Base-by-base conservation (phyloP, 768 basidiomycete species). In the Boletellus sp. region DNA sequence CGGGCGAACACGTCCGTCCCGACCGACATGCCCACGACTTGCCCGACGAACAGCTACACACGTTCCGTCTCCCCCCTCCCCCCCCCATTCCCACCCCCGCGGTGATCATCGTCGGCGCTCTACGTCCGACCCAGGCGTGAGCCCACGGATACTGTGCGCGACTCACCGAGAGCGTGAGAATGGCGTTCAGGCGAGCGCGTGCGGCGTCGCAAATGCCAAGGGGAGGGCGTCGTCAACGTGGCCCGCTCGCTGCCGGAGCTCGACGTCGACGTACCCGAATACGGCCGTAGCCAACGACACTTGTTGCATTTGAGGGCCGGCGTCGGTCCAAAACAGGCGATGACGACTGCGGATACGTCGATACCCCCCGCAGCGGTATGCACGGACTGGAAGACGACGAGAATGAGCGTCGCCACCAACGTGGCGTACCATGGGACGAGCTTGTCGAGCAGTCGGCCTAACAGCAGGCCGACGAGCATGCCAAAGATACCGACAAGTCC, bases 361-460 rank as follows among this genome's bases (percentile, higher is more conserved):
- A 85, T 74, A 0, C 87, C 84, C 5, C 82, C 89, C 2, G 82
- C 87, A 9, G 74, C 84, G 2, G 82, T 72, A 63, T 88, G 87
- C 6, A 94, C 74, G 19, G 71, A 68, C 60, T 84, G 82, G 59
- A 80, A 82, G 33, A 74, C 52, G 15, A 80, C 39, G 24, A 83
- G 70, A 42, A 67, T 55, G 26, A 75, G 22, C 6, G 81, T 72
- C 6, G 78, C 78, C 38, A 82, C 59, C 23, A 92, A 71, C 8
- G 85, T 80, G 8, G 84, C 84, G 47, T 85, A 81, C 90, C 89
- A 94, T 0, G 86, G 85, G 0, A 87, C 75, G 32, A 92, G 73
- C 6, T 66, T 70, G 68, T 93, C 90, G 48, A 93, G 77, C 12
- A 79, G 55, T 39, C 76, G 77, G 0, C 91, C 92, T 24, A 81